Conservation (phyloP, 495 filamentous ascomycete species). For the Penicillium samsonianum region DNA sequence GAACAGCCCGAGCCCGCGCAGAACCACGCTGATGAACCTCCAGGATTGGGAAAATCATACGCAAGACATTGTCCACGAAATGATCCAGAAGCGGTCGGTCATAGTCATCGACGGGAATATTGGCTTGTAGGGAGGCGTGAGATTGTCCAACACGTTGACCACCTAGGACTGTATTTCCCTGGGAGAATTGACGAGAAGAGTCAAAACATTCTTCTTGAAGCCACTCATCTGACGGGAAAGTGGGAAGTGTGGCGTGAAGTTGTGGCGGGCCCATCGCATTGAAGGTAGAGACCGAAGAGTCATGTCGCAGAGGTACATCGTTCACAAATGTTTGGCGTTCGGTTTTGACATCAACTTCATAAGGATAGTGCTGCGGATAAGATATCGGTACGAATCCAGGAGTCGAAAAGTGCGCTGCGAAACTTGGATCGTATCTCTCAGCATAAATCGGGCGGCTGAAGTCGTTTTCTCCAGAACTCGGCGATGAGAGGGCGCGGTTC, state of each 20-base stretch:
- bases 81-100: slow-evolving; percentile 87
- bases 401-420: slow-evolving; percentile 53
- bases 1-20: slow-evolving; percentile 73
- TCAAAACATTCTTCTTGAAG: slow-evolving; percentile 69
- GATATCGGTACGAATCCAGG: slow-evolving; percentile 34
- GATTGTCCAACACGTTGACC: slow-evolving; percentile 24
- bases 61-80: slow-evolving; percentile 85
- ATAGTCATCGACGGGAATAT: slow-evolving; percentile 84
- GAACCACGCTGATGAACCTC: slow-evolving; percentile 84
- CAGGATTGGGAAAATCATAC: slow-evolving; percentile 86
- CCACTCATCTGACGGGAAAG: slow-evolving; percentile 74
- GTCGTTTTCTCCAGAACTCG: slow-evolving; percentile 70
- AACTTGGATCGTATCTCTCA: slow-evolving; percentile 58
- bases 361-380: slow-evolving; percentile 58
- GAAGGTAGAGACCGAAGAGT: slow-evolving; percentile 85
- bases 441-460: slow-evolving; percentile 72
- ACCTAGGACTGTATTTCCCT: slow-evolving; percentile 34
- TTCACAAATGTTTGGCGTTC: slow-evolving; percentile 94
- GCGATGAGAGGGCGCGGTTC: slow-evolving; percentile 47
- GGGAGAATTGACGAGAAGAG: slow-evolving; percentile 16
- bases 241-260: slow-evolving; percentile 60
- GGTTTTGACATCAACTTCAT: slow-evolving; percentile 94
- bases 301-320: slow-evolving; percentile 77
- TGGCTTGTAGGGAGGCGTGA: slow-evolving; percentile 56
- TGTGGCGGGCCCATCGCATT: slow-evolving; percentile 81